Evolutionary conservation across 441 rosid genomes (phyloP), one percentile per base, ranked within the genome.

Genomic region (Hura crepitans): DNA sequence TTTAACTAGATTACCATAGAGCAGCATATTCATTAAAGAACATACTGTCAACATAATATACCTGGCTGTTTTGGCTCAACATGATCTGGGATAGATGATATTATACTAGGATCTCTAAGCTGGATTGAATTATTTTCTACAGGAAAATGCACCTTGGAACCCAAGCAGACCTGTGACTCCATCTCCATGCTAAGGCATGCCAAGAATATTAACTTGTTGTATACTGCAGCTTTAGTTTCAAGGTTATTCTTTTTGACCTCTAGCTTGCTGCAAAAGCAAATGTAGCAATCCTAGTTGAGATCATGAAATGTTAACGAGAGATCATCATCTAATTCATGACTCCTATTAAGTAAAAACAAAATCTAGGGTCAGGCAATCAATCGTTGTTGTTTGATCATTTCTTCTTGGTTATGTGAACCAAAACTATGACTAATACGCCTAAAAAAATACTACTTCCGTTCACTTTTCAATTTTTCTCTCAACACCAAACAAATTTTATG

Each of bases 11-110:
- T 10, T 28, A 25, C 68, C 20, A 15, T 27, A 17, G 18, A 35
- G 50, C 42, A 31, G 35, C 49, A 72, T 31, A 73, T 53, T 66
- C 43, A 63, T 55, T 22, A 49, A 50, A 65, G 23, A 53, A 65
- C 18, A n/a, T 25, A 31, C 33, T 50, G 59, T 74, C 39, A 58
- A 23, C 39, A 72, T 58, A 74, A 63, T 81, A 72, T 78, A 90
- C 99, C 91, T 66, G 91, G 89, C 75, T 72, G 84, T 64, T 82
- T 86, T 64, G 72, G 78, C 60, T 66, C 59, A 59, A 62, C 75
- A 74, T 58, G 71, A 74, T 76, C 74, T 13, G 78, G 73, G 54
- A 79, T 74, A 46, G 82, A 81, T 71, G 87, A 73, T 14, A 68
- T 67, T 56, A 82, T 55, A 67, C 65, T 69, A 13, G 80, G 81